Evolutionary conservation across 208 protist genomes (phyloP).

Genomic region (Leishmania tarentolae): DNA sequence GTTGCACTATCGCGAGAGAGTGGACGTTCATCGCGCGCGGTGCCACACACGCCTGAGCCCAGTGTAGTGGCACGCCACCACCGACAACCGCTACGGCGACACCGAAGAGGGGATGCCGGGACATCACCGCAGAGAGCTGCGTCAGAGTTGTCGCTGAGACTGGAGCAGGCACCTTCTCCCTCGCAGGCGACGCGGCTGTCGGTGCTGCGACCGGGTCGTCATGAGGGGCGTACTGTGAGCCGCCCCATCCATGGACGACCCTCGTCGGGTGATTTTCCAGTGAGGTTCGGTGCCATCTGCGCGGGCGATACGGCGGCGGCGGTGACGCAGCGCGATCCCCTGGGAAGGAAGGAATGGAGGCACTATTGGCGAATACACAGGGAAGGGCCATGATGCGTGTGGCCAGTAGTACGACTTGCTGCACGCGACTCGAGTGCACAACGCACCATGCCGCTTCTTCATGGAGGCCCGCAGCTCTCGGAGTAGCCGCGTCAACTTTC

Average conservation of each 20-base stretch:
- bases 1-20: not conserved
- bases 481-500: not conserved
- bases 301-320: not conserved
- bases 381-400: constrained; percentile 26
- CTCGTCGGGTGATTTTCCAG: not conserved
- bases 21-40: constrained; percentile 5
- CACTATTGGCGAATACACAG: not conserved
- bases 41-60: constrained; percentile 31
- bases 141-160: not conserved
- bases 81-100: constrained; percentile 37
- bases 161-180: not conserved
- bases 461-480: not conserved
- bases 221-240: not conserved
- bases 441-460: not conserved
- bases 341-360: not conserved
- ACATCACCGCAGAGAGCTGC: constrained; percentile 20
- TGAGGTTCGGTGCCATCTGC: not conserved
- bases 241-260: not conserved
- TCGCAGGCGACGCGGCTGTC: not conserved
- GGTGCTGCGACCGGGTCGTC: not conserved
- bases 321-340: too few species aligned
- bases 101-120: constrained; percentile 44
- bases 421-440: constrained; percentile 4
- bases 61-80: constrained; percentile 27
- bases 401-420: constrained; percentile 21